Conservation (phyloP, 2,329 filamentous ascomycete genomes). For the Fusarium pininemorale region DNA sequence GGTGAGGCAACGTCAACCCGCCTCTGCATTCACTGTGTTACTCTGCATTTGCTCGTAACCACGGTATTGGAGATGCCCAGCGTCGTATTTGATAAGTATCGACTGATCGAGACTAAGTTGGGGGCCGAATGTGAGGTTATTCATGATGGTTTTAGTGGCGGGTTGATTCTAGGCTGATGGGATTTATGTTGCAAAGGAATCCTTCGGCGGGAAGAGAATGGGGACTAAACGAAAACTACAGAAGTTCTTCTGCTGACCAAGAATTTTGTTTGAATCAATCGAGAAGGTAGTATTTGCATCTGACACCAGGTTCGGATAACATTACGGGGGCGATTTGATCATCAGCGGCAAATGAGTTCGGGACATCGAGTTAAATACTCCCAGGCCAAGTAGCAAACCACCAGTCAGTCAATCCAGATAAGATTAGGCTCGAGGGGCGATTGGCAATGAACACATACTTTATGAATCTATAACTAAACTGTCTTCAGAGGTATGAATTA, state of each 20-base stretch:
- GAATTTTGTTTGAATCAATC: background rate
- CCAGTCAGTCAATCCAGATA: background rate
- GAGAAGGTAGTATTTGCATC: background rate
- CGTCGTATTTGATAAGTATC: constrained; percentile 1
- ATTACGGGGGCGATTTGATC: background rate
- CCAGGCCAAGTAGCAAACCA: background rate
- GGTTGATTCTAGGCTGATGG: background rate
- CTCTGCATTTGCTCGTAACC: background rate
- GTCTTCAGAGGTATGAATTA: no score
- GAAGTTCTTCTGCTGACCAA: constrained; percentile 2
- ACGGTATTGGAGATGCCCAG: background rate
- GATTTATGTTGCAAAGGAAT: constrained; percentile 1
- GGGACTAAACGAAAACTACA: background rate
- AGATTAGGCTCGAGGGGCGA: fast-evolving
- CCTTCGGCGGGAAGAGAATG: background rate
- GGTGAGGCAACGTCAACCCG: background rate
- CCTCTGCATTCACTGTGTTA: background rate
- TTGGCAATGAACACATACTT: background rate
- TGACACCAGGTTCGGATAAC: background rate
- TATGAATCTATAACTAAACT: background rate
- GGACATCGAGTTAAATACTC: background rate
- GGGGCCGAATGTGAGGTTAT: background rate
- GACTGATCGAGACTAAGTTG: constrained; percentile 3
- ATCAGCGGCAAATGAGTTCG: background rate
- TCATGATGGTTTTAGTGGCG: background rate